Evolutionary conservation across 306 rosid species (phyloP).

Genomic region (Rosa persica): DNA sequence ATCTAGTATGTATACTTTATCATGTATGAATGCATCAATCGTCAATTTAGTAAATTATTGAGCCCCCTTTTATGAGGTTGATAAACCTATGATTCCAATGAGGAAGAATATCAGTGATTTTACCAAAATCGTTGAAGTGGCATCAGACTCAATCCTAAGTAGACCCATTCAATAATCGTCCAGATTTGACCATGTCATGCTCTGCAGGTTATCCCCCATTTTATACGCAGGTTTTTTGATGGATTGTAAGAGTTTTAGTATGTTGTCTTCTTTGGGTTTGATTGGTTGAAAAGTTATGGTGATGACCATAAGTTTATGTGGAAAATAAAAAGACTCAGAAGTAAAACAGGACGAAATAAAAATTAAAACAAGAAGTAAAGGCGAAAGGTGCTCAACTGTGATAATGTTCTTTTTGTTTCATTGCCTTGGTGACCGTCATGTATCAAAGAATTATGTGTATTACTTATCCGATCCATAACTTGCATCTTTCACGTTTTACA

Average conservation of each 20-base stretch:
- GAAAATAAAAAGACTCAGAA: not conserved
- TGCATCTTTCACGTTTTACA: not conserved
- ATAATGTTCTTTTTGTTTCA: not conserved
- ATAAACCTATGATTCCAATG: not conserved
- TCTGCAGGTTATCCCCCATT: not conserved
- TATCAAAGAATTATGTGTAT: not conserved
- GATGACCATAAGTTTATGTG: not conserved
- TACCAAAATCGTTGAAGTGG: not conserved
- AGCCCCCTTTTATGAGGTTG: not conserved
- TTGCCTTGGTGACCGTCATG: not conserved
- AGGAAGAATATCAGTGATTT: not conserved
- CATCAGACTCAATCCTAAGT: not conserved
- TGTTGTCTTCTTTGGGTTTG: not conserved
- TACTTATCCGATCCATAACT: slow-evolving; percentile 16
- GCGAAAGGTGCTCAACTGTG: not conserved
- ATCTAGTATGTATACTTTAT: not conserved
- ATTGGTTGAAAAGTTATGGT: not conserved
- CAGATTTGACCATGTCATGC: not conserved
- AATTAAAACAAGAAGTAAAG: not conserved
- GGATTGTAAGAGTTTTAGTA: not conserved
- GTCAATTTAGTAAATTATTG: not conserved
- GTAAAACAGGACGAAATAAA: not conserved
- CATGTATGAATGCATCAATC: not conserved
- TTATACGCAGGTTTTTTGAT: not conserved
- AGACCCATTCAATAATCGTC: not conserved